Evolutionary conservation across 345 rosid species (phyloP), one percentile per base, ranked within the genome.

Genomic region (Nephelium lappaceum): DNA sequence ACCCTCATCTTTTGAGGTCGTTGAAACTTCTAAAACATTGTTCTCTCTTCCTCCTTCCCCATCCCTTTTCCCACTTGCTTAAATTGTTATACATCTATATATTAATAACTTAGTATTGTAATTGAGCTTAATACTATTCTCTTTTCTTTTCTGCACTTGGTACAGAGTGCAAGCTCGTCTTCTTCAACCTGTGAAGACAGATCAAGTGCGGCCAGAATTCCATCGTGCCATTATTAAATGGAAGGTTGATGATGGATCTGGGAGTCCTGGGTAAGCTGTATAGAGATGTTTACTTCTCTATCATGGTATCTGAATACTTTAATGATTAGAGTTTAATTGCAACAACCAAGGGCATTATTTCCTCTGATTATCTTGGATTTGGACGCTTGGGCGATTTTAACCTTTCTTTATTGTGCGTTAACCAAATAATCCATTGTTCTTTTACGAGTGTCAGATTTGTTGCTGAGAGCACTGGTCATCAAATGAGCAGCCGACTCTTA

Each of bases 391-490:
- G 38, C 21, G 16, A 14, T 47, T 36, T 71, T 61, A n/a, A 31
- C 41, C 21, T 57, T 68, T 3, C 36, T 31, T 47, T 15, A 12
- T 39, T 3, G 16, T 39, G 45, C n/a, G 0, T 19, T 31, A 12
- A 51, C 57, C 58, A 65, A 12, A 57, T 78, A 55, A 68, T 76
- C 49, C 69, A 75, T 25, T 77, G 23, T 71, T 72, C 76, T 77
- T 67, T 71, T 21, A 51, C 10, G 51, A 72, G 60, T 75, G 78
- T 85, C 86, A 96, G 99, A 82, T 93, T 93, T 88, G 87, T 94
- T 86, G 97, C 97, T 67, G 95, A 88, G 88, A 94, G 98, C 88
- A 94, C 98, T 58, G 97, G 99, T 57, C 91, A 86, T 79, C 98
- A 94, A 84, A 85, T 85, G 88, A 94, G 98, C 84, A 92, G 98